These are phyloP conservation scores for Rosa rugosa DNA, from an alignment of 306 rosid genomes.

Conservation along the genomic window DNA sequence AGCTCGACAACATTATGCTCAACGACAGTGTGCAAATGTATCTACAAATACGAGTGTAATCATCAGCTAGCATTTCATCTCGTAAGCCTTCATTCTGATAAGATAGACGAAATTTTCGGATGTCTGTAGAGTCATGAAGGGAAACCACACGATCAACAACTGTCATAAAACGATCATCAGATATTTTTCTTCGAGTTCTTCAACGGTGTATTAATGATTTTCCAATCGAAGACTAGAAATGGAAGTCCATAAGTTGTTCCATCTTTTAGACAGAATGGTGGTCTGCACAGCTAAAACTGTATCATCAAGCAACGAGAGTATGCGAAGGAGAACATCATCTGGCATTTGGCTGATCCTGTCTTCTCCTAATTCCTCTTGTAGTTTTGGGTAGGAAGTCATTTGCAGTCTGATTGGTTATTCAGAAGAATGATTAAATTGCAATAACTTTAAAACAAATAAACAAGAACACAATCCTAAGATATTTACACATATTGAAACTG, in stretches of 20 bases:
- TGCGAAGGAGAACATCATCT: neutral
- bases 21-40: neutral
- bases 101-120: neutral
- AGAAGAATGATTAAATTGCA: no score
- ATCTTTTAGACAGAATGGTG: neutral
- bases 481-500: no score
- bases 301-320: neutral
- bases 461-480: no score
- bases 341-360: neutral
- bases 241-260: neutral
- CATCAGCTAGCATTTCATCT: neutral
- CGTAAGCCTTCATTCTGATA: neutral
- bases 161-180: neutral
- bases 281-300: neutral
- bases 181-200: no score
- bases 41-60: neutral
- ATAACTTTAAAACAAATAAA: no score
- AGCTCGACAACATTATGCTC: neutral
- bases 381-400: neutral
- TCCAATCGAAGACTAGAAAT: no score
- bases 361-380: neutral
- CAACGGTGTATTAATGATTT: no score
- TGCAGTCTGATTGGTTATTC: no score
- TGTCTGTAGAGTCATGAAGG: neutral
- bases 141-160: neutral